phyloP scores from a whole-genome alignment of 2,329 filamentous ascomycete genomes.

The Neopestalotiopsis clavispora region DNA sequence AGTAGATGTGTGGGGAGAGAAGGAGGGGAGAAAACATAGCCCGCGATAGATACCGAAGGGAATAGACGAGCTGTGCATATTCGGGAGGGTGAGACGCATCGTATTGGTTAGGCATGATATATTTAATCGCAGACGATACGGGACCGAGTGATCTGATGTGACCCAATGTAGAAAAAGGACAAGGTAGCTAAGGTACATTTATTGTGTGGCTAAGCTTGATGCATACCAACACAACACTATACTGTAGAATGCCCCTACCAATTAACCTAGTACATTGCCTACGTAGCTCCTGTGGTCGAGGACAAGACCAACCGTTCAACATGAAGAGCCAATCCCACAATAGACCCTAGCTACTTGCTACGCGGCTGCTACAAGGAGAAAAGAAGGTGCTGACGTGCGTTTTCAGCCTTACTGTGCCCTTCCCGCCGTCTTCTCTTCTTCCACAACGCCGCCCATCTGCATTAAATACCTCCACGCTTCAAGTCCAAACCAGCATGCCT shows the following conservation, averaged over 20 bases:
- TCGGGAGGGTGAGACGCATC: neutral
- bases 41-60: neutral
- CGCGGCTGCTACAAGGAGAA: neutral
- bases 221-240: no score
- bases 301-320: neutral
- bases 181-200: no score
- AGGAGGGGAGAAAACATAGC: neutral
- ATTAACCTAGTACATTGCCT: neutral
- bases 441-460: neutral
- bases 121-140: neutral
- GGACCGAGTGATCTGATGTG: neutral
- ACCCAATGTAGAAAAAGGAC: neutral
- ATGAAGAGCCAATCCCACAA: neutral
- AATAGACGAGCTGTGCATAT: neutral
- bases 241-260: neutral
- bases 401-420: constrained; percentile 6
- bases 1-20: neutral
- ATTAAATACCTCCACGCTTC: neutral
- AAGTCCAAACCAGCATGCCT: neutral
- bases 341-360: neutral
- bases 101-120: neutral
- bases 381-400: constrained; percentile 12
- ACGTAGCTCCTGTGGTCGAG: neutral
- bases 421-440: neutral
- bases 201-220: no score